Evolutionary conservation across 768 basidiomycete species (phyloP).

Genomic region (Lentinula aciculospora): DNA sequence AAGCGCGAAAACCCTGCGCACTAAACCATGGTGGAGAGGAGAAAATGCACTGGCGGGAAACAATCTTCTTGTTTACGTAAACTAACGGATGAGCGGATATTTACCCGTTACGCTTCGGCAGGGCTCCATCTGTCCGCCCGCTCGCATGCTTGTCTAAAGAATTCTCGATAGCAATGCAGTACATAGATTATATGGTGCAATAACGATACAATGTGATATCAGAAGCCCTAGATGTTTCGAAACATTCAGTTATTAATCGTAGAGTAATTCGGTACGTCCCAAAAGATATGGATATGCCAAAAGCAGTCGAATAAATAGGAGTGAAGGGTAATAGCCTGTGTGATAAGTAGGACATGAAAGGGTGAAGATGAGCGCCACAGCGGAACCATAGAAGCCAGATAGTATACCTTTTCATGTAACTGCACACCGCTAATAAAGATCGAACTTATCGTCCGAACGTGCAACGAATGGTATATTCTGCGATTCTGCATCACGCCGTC

Average conservation of each 20-base stretch:
- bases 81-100: background rate
- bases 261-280: background rate
- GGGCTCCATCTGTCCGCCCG: no score
- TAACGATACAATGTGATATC: background rate
- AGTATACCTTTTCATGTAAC: background rate
- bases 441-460: constrained; percentile 59
- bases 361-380: background rate
- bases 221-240: background rate
- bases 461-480: constrained; percentile 53
- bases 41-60: background rate
- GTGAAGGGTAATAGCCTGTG: background rate
- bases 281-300: background rate
- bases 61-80: background rate
- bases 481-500: constrained; percentile 53
- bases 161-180: background rate
- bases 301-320: background rate
- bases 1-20: background rate
- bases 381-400: background rate
- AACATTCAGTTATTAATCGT: background rate
- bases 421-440: constrained; percentile 42
- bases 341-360: background rate
- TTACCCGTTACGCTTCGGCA: background rate
- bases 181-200: background rate
- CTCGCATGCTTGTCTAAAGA: no score
- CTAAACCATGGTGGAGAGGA: background rate